Conservation (phyloP, 1,284 basidiomycete species). For the Ganoderma lucidum region DNA sequence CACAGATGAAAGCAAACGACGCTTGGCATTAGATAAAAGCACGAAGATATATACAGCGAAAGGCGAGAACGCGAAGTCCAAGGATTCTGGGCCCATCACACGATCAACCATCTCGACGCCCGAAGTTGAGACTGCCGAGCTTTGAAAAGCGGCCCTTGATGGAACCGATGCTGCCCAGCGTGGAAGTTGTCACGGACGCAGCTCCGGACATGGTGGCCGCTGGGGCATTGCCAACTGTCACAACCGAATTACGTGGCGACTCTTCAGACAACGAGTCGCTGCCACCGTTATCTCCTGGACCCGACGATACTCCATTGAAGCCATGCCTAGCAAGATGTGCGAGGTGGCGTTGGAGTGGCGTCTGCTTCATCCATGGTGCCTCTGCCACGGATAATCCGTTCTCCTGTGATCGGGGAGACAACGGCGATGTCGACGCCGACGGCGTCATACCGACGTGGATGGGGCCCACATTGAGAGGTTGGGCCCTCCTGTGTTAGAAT, state of each 20-base stretch:
- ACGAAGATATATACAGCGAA: slow-evolving; percentile 5
- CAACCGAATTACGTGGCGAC: slow-evolving; percentile 75
- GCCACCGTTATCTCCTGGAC: slow-evolving; percentile 64
- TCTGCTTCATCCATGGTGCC: slow-evolving; percentile 58
- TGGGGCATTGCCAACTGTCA: slow-evolving; percentile 56
- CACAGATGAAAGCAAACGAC: slow-evolving; percentile 19
- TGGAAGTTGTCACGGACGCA: slow-evolving; percentile 44
- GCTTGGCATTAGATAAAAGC: slow-evolving; percentile 21
- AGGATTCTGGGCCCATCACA: background rate
- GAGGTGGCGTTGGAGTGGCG: slow-evolving; percentile 78
- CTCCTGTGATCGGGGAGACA: slow-evolving; percentile 33
- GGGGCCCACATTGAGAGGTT: slow-evolving; percentile 32
- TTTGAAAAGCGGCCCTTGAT: slow-evolving; percentile 66
- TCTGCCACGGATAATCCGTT: slow-evolving; percentile 31
- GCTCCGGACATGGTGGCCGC: slow-evolving; percentile 40
- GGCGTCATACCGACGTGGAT: slow-evolving; percentile 30
- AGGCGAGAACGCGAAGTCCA: slow-evolving; percentile 13
- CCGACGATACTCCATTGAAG: slow-evolving; percentile 79
- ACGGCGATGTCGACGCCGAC: slow-evolving; percentile 53
- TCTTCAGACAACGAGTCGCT: slow-evolving; percentile 68
- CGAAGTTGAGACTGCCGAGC: slow-evolving; percentile 76
- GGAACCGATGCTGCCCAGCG: slow-evolving; percentile 49
- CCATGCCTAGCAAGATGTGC: slow-evolving; percentile 82
- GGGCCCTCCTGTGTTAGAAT: slow-evolving; percentile 23
- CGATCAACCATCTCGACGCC: slow-evolving; percentile 55